A percentile compares a stretch with the other conserved stretches of the same genome.
phyloP scores from a whole-genome alignment of 352 stramenopile species.

The Phytophthora pinifolia region DNA sequence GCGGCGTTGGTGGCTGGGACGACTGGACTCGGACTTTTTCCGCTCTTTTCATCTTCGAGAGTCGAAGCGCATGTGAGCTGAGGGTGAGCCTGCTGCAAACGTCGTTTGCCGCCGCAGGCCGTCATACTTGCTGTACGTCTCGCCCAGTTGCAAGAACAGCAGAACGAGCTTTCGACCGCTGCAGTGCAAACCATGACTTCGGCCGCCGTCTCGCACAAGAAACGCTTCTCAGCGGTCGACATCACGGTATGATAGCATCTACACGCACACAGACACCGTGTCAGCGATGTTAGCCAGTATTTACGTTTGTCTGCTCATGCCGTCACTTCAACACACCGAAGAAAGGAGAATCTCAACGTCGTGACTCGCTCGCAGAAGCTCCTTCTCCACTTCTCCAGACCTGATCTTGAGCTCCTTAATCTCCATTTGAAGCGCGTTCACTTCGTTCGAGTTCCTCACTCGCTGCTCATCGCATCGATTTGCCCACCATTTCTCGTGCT shows the following conservation, averaged over 20 bases:
- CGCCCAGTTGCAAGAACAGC: constrained; percentile 36
- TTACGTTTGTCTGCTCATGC: background rate
- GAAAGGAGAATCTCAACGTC: constrained; percentile 42
- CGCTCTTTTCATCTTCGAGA: too few species aligned
- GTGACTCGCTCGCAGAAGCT: too few species aligned
- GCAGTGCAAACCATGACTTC: constrained; percentile 59
- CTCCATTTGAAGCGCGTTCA: too few species aligned
- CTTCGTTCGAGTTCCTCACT: too few species aligned
- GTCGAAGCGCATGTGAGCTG: too few species aligned
- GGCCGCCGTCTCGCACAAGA: constrained; percentile 57
- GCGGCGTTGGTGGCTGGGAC: constrained; percentile 12
- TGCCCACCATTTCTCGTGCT: too few species aligned
- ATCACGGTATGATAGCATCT: constrained; percentile 60
- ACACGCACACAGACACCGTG: background rate
- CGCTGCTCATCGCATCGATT: too few species aligned
- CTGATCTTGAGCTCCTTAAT: too few species aligned
- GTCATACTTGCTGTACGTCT: constrained; percentile 29
- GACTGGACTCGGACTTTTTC: constrained; percentile 24
- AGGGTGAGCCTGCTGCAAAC: too few species aligned
- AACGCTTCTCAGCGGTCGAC: constrained; percentile 43
- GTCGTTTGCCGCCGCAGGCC: too few species aligned
- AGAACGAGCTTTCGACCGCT: constrained; percentile 43
- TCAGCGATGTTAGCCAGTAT: background rate
- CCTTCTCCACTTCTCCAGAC: too few species aligned
- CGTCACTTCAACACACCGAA: constrained; percentile 32